Evolutionary conservation across 345 rosid species (phyloP).

Genomic region (Eucalyptus pauciflora): DNA sequence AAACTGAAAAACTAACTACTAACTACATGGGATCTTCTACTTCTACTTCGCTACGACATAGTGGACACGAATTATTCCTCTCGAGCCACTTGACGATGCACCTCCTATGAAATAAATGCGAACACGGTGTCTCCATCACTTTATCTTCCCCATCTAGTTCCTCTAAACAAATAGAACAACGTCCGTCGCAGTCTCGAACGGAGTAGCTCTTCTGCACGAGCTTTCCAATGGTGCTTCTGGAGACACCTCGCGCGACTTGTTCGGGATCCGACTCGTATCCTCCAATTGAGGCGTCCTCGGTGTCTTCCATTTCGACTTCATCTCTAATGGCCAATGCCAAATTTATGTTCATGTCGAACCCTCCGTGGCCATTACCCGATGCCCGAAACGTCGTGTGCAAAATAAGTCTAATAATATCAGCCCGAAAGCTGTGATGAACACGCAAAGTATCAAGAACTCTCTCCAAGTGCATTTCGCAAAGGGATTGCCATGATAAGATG

Average conservation of each 20-base stretch:
- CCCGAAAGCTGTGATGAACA: background rate
- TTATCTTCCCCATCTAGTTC: background rate
- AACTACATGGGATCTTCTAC: background rate
- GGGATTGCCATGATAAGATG: background rate
- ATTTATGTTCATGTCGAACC: background rate
- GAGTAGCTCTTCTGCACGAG: background rate
- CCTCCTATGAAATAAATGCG: background rate
- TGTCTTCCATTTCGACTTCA: background rate
- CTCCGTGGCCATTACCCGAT: background rate
- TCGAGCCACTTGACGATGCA: background rate
- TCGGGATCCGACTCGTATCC: background rate
- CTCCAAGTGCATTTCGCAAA: background rate
- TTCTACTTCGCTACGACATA: background rate
- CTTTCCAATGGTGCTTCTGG: background rate
- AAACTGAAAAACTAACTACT: background rate
- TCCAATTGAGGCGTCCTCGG: background rate
- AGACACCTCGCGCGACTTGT: background rate
- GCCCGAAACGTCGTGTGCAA: background rate
- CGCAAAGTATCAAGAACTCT: background rate
- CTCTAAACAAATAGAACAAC: background rate
- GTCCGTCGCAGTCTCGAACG: fast-evolving
- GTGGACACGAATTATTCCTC: background rate
- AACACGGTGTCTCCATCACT: background rate
- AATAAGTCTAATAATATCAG: background rate
- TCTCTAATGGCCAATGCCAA: background rate